Evolutionary conservation across 2,329 filamentous ascomycete genomes (phyloP).

Genomic region (Alternaria ventricosa): DNA sequence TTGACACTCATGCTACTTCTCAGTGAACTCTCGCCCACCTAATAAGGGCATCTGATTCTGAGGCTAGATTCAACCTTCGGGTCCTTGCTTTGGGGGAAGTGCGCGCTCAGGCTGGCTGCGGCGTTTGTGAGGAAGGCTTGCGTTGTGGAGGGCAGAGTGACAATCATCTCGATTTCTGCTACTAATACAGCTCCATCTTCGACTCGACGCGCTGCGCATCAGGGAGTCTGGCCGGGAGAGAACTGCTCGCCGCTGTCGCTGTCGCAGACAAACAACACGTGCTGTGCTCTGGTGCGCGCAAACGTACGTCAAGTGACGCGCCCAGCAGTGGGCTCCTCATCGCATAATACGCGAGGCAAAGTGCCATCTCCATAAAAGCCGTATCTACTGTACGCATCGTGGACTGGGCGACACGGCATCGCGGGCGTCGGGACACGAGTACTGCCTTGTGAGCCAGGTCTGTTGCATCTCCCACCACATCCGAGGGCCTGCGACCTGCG

Average conservation of each 20-base stretch:
- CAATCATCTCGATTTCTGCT: slow-evolving; percentile 36
- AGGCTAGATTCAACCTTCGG: slow-evolving; percentile 42
- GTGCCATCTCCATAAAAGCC: slow-evolving; percentile 40
- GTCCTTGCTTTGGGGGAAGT: slow-evolving; percentile 41
- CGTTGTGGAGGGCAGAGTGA: slow-evolving; percentile 41
- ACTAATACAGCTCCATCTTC: slow-evolving; percentile 44
- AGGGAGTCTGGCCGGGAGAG: slow-evolving; percentile 24
- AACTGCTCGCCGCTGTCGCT: slow-evolving; percentile 15
- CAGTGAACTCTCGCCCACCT: slow-evolving; percentile 46
- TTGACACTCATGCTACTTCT: slow-evolving; percentile 44
- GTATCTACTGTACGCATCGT: slow-evolving; percentile 32
- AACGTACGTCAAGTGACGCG: slow-evolving; percentile 47
- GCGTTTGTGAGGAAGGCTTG: slow-evolving; percentile 37
- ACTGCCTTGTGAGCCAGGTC: slow-evolving; percentile 28
- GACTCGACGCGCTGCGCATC: slow-evolving; percentile 31
- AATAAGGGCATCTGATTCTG: slow-evolving; percentile 49
- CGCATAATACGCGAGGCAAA: slow-evolving; percentile 43
- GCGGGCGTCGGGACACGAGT: slow-evolving; percentile 34
- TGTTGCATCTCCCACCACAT: slow-evolving; percentile 18
- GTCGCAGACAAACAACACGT: slow-evolving; percentile 26
- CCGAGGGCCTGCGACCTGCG: slow-evolving; percentile 29
- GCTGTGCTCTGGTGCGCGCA: slow-evolving; percentile 44
- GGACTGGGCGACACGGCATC: slow-evolving; percentile 37
- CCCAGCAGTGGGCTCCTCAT: slow-evolving; percentile 41
- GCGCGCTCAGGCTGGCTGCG: slow-evolving; percentile 41